Evolutionary conservation across 371 early-diverging fungal species (phyloP).

Genomic region (Mortierella sp.): DNA sequence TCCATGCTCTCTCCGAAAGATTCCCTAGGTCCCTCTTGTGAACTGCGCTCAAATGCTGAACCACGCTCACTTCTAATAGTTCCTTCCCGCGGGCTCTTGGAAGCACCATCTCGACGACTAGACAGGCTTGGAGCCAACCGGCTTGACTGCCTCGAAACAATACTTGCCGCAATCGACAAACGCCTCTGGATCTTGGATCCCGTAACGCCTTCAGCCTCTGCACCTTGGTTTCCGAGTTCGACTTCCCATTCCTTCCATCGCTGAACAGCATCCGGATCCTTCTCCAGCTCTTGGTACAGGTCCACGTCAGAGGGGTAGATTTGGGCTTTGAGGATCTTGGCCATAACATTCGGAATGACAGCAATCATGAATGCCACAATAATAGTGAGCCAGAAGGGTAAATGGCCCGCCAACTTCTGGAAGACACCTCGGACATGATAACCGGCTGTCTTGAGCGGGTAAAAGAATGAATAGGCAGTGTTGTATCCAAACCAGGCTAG

Average conservation of each 20-base stretch:
- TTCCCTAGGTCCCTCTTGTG: slow-evolving; percentile 19
- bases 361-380: slow-evolving; percentile 59
- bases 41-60: slow-evolving; percentile 11
- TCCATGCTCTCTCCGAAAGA: slow-evolving; percentile 19
- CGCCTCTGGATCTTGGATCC: slow-evolving; percentile 50
- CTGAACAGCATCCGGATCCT: slow-evolving; percentile 54
- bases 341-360: slow-evolving; percentile 58
- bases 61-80: slow-evolving; percentile 8
- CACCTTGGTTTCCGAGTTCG: slow-evolving; percentile 47
- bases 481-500: slow-evolving; percentile 69
- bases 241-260: slow-evolving; percentile 54
- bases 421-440: slow-evolving; percentile 65
- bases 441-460: slow-evolving; percentile 56
- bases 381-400: slow-evolving; percentile 63
- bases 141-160: slow-evolving; percentile 44
- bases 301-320: slow-evolving; percentile 59
- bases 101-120: slow-evolving; percentile 14
- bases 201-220: slow-evolving; percentile 48
- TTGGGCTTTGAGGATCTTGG: slow-evolving; percentile 55
- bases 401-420: slow-evolving; percentile 44
- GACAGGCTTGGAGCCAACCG: slow-evolving; percentile 17
- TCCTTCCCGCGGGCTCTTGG: slow-evolving; percentile 14
- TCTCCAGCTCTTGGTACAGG: slow-evolving; percentile 56
- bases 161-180: slow-evolving; percentile 50
- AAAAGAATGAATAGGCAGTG: slow-evolving; percentile 61